Conservation (phyloP, 2,329 filamentous ascomycete species). For the Mycosphaerelloides madeirae region DNA sequence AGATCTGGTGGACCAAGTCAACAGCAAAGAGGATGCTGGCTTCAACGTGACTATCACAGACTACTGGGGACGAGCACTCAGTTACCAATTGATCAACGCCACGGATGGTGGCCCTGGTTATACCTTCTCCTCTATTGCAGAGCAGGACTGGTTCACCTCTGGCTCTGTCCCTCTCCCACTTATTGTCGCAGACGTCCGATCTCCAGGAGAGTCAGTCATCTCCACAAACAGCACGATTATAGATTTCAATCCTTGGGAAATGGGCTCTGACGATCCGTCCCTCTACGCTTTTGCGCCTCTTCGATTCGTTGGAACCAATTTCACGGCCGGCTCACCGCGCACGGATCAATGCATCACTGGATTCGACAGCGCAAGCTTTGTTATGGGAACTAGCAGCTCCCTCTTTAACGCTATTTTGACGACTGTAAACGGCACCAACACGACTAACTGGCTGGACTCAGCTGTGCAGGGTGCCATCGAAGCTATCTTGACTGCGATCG, state of each 20-base stretch:
- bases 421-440: conserved; percentile 50
- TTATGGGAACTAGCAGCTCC: conserved; percentile 81
- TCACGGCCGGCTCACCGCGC: conserved; percentile 57
- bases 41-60: conserved; percentile 74
- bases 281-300: conserved; percentile 67
- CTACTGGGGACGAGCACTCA: conserved; percentile 76
- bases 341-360: conserved; percentile 64
- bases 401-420: conserved; percentile 78
- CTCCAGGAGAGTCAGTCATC: conserved; percentile 57
- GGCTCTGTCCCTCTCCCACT: conserved; percentile 68
- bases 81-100: conserved; percentile 77
- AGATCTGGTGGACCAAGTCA: conserved; percentile 55
- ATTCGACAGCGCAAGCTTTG: conserved; percentile 75
- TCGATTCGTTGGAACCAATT: conserved; percentile 68
- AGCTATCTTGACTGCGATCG: conserved; percentile 52
- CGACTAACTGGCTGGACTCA: conserved; percentile 36
- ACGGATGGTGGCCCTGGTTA: conserved; percentile 67
- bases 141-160: conserved; percentile 56
- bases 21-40: conserved; percentile 58
- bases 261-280: conserved; percentile 71
- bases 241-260: conserved; percentile 75
- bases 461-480: conserved; percentile 51
- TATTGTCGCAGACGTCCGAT: conserved; percentile 64
- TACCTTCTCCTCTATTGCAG: conserved; percentile 76
- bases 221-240: conserved; percentile 69